phyloP scores from a whole-genome alignment of 2,329 filamentous ascomycete species.

The Colletotrichum brevisporum region DNA sequence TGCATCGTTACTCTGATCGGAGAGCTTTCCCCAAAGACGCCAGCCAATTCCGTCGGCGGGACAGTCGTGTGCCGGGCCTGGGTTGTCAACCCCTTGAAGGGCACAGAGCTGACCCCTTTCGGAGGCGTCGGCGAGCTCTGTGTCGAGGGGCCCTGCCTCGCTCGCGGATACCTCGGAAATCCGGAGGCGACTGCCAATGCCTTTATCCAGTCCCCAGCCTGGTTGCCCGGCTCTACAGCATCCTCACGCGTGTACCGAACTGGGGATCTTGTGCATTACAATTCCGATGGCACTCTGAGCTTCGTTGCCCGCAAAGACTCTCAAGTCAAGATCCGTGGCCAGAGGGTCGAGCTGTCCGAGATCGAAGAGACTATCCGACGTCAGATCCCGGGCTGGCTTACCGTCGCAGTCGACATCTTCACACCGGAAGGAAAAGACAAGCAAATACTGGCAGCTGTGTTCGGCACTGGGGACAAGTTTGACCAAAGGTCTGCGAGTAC shows the following conservation, averaged over 20 bases:
- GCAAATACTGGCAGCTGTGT: slow-evolving; percentile 21
- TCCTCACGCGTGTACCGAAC: slow-evolving; percentile 58
- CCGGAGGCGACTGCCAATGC: slow-evolving; percentile 14
- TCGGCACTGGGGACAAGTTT: background rate
- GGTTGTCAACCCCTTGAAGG: slow-evolving; percentile 45
- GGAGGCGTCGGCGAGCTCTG: slow-evolving; percentile 23
- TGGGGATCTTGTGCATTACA: slow-evolving; percentile 62
- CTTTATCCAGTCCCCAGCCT: slow-evolving; percentile 15
- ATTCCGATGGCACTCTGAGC: slow-evolving; percentile 56
- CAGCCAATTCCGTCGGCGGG: slow-evolving; percentile 42
- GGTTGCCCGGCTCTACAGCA: slow-evolving; percentile 6
- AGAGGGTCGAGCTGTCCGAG: slow-evolving; percentile 58
- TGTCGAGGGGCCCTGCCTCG: slow-evolving; percentile 26
- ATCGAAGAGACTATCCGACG: slow-evolving; percentile 32
- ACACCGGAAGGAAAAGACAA: slow-evolving; percentile 3
- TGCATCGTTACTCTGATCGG: slow-evolving; percentile 51
- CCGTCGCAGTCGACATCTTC: slow-evolving; percentile 28
- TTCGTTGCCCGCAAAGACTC: slow-evolving; percentile 66
- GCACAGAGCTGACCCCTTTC: slow-evolving; percentile 45
- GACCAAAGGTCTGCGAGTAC: background rate
- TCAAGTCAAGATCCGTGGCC: slow-evolving; percentile 68
- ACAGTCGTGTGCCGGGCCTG: slow-evolving; percentile 44
- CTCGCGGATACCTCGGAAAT: slow-evolving; percentile 13
- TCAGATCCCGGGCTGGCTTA: background rate
- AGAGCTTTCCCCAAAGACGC: slow-evolving; percentile 10